phyloP scores from a whole-genome alignment of 345 rosid species.

The Crucihimalaya himalaica region DNA sequence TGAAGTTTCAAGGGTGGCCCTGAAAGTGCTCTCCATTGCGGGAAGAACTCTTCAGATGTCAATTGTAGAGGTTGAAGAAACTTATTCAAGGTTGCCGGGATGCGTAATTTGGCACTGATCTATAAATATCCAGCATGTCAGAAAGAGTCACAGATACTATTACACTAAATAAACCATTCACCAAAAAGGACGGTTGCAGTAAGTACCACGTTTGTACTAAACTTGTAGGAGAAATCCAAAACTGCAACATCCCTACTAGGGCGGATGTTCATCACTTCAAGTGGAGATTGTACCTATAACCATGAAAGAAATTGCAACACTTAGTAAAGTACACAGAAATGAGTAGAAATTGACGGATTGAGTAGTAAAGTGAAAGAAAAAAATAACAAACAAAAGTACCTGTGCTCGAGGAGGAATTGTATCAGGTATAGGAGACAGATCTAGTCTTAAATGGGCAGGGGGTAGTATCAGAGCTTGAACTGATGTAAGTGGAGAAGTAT shows the following conservation, averaged over 20 bases:
- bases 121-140: conserved; percentile 39
- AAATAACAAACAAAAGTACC: conserved; percentile 40
- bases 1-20: conserved; percentile 99
- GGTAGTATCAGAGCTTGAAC: conserved; percentile 85
- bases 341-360: not conserved
- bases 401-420: conserved; percentile 99
- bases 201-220: conserved; percentile 66
- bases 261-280: conserved; percentile 76
- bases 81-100: conserved; percentile 92
- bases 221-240: conserved; percentile 93
- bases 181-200: conserved; percentile 8
- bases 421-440: conserved; percentile 89
- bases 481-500: conserved; percentile 72
- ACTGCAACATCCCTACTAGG: conserved; percentile 98
- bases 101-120: conserved; percentile 91
- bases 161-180: conserved; percentile 14
- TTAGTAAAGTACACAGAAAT: not conserved
- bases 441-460: conserved; percentile 84
- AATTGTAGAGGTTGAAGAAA: conserved; percentile 77
- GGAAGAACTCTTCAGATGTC: conserved; percentile 86
- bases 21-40: conserved; percentile 95
- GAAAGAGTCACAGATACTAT: not conserved
- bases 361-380: not conserved
- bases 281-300: conserved; percentile 90
- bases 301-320: conserved; percentile 16